These are phyloP conservation scores for Grosmannia huntii DNA, from an alignment of 2,329 filamentous ascomycete genomes.

Conservation along the genomic window DNA sequence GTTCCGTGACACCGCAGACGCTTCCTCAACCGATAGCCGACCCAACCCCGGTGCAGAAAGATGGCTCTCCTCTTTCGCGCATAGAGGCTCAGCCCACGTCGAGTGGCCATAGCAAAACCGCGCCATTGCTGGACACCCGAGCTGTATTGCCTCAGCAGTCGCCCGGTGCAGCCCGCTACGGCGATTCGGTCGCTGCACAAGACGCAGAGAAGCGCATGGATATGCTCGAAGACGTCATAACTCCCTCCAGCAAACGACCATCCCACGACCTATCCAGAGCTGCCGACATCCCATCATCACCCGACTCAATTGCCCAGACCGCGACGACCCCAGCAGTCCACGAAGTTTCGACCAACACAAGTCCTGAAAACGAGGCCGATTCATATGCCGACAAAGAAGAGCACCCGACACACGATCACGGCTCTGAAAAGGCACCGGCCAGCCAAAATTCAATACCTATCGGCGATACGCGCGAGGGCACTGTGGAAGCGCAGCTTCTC, in stretches of 20 bases:
- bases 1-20: not conserved
- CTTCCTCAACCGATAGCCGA: not conserved
- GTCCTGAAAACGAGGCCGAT: conserved; percentile 54
- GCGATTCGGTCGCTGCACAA: not conserved
- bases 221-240: not conserved
- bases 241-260: not conserved
- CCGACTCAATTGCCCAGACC: conserved; percentile 58
- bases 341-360: conserved; percentile 60
- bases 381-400: conserved; percentile 38
- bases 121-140: not conserved
- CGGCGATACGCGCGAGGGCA: conserved; percentile 4
- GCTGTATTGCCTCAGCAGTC: not conserved
- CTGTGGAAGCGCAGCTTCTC: conserved; percentile 31
- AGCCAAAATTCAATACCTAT: not conserved
- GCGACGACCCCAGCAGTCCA: conserved; percentile 58
- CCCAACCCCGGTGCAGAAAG: not conserved
- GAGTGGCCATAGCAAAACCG: not conserved
- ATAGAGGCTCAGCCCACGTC: not conserved
- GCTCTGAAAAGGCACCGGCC: conserved; percentile 4
- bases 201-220: not conserved
- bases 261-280: conserved; percentile 3
- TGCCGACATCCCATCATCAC: conserved; percentile 37
- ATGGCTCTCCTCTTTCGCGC: not conserved
- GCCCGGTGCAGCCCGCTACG: not conserved
- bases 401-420: conserved; percentile 20